These are phyloP conservation scores for Salix suchowensis DNA, from an alignment of 345 rosid species.

Conservation along the genomic window DNA sequence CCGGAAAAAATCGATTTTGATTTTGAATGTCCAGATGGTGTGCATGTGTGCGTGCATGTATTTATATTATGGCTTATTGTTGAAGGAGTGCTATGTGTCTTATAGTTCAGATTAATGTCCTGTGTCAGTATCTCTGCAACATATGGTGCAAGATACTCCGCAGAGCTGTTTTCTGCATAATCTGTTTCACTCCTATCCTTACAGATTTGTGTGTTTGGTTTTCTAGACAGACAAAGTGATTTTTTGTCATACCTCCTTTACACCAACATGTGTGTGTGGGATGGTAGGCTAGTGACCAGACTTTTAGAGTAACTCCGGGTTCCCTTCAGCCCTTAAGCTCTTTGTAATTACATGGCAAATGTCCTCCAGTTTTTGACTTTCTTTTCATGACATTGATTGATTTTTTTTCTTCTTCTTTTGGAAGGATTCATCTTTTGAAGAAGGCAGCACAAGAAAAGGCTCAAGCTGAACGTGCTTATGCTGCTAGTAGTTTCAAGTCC, in stretches of 20 bases:
- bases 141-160: not conserved
- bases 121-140: not conserved
- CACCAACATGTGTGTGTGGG: conserved; percentile 25
- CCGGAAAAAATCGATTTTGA: too few species aligned
- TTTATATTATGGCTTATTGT: not conserved
- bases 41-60: too few species aligned
- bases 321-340: conserved; percentile 25
- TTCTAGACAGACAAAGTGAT: conserved; percentile 17
- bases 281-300: conserved; percentile 27
- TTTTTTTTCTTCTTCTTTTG: conserved; percentile 9
- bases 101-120: not conserved
- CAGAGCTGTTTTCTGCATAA: conserved; percentile 1
- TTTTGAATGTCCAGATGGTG: not conserved
- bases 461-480: conserved; percentile 63
- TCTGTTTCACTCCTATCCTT: conserved; percentile 9
- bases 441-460: conserved; percentile 73
- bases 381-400: not conserved
- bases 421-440: conserved; percentile 71
- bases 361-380: not conserved
- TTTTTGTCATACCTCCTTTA: conserved; percentile 23
- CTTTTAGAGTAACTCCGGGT: conserved; percentile 24
- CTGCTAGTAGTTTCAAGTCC: conserved; percentile 68
- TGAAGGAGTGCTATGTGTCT: not conserved
- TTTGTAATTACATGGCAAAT: conserved; percentile 16
- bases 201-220: conserved; percentile 21